These are phyloP conservation scores for Yamadazyma mexicana DNA, from an alignment of 1,139 yeast genomes.

Conservation along the genomic window DNA sequence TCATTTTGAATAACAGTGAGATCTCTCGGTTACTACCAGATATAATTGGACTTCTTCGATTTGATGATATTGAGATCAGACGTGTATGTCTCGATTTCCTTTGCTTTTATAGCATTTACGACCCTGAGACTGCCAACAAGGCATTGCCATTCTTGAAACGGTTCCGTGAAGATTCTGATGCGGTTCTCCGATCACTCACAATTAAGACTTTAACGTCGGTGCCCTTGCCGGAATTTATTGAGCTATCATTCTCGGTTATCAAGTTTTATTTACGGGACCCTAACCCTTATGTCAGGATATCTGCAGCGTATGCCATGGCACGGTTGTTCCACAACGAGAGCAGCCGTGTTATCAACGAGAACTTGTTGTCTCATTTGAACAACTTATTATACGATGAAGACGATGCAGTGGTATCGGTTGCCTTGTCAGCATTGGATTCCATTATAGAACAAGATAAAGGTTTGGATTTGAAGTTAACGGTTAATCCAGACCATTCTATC, in stretches of 20 bases:
- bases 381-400: slow-evolving; percentile 57
- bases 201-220: slow-evolving; percentile 65
- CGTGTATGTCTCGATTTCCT: slow-evolving; percentile 66
- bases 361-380: slow-evolving; percentile 57
- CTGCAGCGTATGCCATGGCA: slow-evolving; percentile 72
- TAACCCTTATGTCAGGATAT: slow-evolving; percentile 63
- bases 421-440: slow-evolving; percentile 66
- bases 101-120: slow-evolving; percentile 54
- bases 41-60: slow-evolving; percentile 57
- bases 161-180: slow-evolving; percentile 45
- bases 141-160: slow-evolving; percentile 57
- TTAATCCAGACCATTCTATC: slow-evolving; percentile 54
- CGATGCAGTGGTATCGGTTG: slow-evolving; percentile 68
- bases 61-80: slow-evolving; percentile 71
- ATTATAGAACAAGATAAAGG: slow-evolving; percentile 59
- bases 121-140: slow-evolving; percentile 54
- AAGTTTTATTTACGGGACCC: slow-evolving; percentile 45
- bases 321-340: slow-evolving; percentile 63
- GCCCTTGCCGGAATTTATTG: slow-evolving; percentile 52
- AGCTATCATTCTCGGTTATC: slow-evolving; percentile 25
- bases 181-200: slow-evolving; percentile 49
- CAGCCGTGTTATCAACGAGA: slow-evolving; percentile 41
- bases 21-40: slow-evolving; percentile 69
- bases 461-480: slow-evolving; percentile 45
- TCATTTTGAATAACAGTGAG: slow-evolving; percentile 81